Conservation (phyloP, 2,329 filamentous ascomycete genomes). For the Tolypocladium nubicola region DNA sequence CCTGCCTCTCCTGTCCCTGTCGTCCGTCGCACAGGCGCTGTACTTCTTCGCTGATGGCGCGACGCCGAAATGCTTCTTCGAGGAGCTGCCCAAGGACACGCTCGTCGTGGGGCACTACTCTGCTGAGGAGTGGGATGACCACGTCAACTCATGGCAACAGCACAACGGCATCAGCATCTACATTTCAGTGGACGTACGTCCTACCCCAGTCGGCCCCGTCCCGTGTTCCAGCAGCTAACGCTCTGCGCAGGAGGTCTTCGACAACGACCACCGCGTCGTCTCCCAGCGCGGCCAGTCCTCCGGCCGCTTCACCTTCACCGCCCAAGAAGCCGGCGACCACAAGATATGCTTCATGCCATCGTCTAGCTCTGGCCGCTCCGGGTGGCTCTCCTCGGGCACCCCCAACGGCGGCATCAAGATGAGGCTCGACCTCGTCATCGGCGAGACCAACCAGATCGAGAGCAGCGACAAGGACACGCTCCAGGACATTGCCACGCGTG, state of each 20-base stretch:
- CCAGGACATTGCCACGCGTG: slow-evolving; percentile 74
- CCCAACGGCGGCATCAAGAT: slow-evolving; percentile 72
- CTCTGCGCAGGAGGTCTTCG: slow-evolving; percentile 69
- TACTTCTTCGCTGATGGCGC: slow-evolving; percentile 93
- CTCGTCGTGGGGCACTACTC: slow-evolving; percentile 89
- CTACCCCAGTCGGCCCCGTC: neutral
- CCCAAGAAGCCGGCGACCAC: slow-evolving; percentile 91
- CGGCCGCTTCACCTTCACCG: slow-evolving; percentile 91
- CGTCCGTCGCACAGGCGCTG: slow-evolving; percentile 62
- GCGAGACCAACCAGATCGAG: slow-evolving; percentile 88
- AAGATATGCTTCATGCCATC: slow-evolving; percentile 86
- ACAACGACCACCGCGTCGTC: slow-evolving; percentile 94
- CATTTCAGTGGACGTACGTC: slow-evolving; percentile 74
- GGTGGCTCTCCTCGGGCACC: slow-evolving; percentile 58
- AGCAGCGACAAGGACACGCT: slow-evolving; percentile 90
- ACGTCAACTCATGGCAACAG: slow-evolving; percentile 55
- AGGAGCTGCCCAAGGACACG: slow-evolving; percentile 95
- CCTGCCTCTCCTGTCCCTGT: slow-evolving; percentile 56
- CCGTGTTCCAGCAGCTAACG: neutral
- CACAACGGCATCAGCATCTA: slow-evolving; percentile 72
- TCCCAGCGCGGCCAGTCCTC: slow-evolving; percentile 65
- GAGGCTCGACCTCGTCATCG: slow-evolving; percentile 83
- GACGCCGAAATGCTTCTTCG: slow-evolving; percentile 89
- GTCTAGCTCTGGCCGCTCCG: slow-evolving; percentile 56
- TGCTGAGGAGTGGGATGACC: slow-evolving; percentile 73